Percentiles rank a stretch among this genome's conserved stretches.
Evolutionary conservation across 139 green algal genomes (phyloP).

Genomic region (Picochlorum costavermella): DNA sequence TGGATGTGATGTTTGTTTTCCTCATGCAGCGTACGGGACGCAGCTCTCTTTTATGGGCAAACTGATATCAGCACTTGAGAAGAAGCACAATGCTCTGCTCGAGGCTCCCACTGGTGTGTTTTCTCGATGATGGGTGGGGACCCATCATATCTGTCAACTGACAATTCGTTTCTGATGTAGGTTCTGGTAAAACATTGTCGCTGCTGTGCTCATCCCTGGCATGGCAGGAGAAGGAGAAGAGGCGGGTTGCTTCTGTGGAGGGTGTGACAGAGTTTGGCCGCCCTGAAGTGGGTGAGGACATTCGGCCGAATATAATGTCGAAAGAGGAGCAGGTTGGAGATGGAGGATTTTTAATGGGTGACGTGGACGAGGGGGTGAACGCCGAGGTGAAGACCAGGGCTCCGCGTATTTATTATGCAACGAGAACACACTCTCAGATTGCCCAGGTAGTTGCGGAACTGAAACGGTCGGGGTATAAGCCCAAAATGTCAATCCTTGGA

Average conservation of each 20-base stretch:
- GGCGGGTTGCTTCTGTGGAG: constrained; percentile 18
- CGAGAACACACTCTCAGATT: constrained; percentile 91
- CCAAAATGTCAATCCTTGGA: constrained; percentile 79
- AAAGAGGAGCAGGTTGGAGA: neutral
- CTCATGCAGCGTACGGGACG: constrained; percentile 63
- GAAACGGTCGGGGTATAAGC: constrained; percentile 64
- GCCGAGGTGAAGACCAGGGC: constrained; percentile 11
- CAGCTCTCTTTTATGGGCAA: constrained; percentile 79
- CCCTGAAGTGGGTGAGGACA: neutral
- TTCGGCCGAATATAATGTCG: neutral
- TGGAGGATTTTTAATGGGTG: neutral
- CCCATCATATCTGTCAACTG: neutral
- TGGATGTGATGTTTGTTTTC: constrained; percentile 59
- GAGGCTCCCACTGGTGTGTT: constrained; percentile 49
- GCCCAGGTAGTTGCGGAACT: constrained; percentile 88
- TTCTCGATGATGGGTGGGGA: neutral
- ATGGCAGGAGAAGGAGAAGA: constrained; percentile 43
- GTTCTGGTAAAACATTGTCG: constrained; percentile 81
- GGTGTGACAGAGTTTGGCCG: constrained; percentile 8
- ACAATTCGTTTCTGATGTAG: constrained; percentile 10
- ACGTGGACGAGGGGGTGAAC: neutral
- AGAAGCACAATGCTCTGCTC: constrained; percentile 57
- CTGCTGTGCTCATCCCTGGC: constrained; percentile 74
- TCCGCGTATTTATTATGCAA: constrained; percentile 72
- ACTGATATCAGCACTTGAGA: constrained; percentile 58